Evolutionary conservation across 495 filamentous ascomycete species (phyloP).

Genomic region (Hypoxylon perforatum): DNA sequence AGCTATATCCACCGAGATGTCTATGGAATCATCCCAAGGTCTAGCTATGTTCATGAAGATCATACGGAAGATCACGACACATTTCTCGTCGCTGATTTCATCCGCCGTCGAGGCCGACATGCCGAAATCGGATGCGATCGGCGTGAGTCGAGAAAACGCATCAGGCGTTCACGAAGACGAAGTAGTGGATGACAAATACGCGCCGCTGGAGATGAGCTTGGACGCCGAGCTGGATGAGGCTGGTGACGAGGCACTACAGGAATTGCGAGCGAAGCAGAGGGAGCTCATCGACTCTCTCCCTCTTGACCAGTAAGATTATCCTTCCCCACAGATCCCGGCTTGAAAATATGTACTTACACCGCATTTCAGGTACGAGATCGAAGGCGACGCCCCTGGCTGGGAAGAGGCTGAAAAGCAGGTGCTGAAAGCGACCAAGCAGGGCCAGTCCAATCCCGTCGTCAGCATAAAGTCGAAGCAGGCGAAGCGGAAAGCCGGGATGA

Average conservation of each 20-base stretch:
- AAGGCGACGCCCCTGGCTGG: constrained; percentile 77
- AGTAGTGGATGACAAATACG: constrained; percentile 68
- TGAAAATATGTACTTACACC: constrained; percentile 42
- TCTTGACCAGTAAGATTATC: constrained; percentile 76
- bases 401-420: constrained; percentile 86
- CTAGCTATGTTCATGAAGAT: constrained; percentile 98
- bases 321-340: constrained; percentile 19
- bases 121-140: constrained; percentile 66
- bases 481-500: constrained; percentile 84
- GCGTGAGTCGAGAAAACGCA: constrained; percentile 66
- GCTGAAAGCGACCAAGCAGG: constrained; percentile 62
- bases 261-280: constrained; percentile 77
- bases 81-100: constrained; percentile 80
- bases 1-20: constrained; percentile 81
- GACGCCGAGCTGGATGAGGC: constrained; percentile 90
- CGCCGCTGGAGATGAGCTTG: constrained; percentile 74
- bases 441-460: constrained; percentile 75
- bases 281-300: constrained; percentile 89
- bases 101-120: constrained; percentile 76
- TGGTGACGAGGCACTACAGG: constrained; percentile 76
- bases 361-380: constrained; percentile 78
- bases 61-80: constrained; percentile 81
- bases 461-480: constrained; percentile 79
- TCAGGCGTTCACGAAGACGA: constrained; percentile 69
- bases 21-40: constrained; percentile 78